phyloP scores from a whole-genome alignment of 257 asterid genomes.

The Ligustrum vulgare region DNA sequence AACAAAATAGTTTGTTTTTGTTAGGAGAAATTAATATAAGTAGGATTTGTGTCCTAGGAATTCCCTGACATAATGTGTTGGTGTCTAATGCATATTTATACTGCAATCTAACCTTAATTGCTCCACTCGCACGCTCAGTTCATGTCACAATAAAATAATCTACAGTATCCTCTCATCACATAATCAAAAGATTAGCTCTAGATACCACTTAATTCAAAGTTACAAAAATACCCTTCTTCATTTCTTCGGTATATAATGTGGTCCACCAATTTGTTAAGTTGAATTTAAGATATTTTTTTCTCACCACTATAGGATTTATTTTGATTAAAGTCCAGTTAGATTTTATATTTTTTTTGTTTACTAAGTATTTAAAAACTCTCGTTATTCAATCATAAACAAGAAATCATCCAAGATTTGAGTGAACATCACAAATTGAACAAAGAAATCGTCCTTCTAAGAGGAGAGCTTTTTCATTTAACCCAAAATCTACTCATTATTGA shows the following conservation, averaged over 20 bases:
- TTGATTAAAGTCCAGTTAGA: no score
- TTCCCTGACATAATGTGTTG: conserved; percentile 52
- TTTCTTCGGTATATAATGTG: neutral
- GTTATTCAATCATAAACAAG: no score
- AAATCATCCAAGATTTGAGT: no score
- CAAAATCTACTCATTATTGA: no score
- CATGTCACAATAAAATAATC: conserved; percentile 46
- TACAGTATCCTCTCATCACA: conserved; percentile 24
- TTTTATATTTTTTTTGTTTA: no score
- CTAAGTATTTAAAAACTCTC: no score
- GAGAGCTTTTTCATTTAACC: neutral
- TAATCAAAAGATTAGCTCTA: conserved; percentile 34
- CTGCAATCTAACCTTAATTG: conserved; percentile 21
- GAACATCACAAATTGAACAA: no score
- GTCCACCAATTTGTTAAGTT: neutral
- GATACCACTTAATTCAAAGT: conserved; percentile 14
- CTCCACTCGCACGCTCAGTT: conserved; percentile 11
- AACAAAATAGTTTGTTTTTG: neutral
- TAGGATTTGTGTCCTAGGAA: conserved; percentile 31
- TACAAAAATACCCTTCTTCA: conserved; percentile 29
- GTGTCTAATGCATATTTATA: conserved; percentile 58
- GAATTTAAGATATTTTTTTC: no score
- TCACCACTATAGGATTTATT: no score
- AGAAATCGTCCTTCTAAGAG: no score
- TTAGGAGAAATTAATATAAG: neutral